phyloP scores from a whole-genome alignment of 2,329 filamentous ascomycete species.

The Microdochium bolleyi region DNA sequence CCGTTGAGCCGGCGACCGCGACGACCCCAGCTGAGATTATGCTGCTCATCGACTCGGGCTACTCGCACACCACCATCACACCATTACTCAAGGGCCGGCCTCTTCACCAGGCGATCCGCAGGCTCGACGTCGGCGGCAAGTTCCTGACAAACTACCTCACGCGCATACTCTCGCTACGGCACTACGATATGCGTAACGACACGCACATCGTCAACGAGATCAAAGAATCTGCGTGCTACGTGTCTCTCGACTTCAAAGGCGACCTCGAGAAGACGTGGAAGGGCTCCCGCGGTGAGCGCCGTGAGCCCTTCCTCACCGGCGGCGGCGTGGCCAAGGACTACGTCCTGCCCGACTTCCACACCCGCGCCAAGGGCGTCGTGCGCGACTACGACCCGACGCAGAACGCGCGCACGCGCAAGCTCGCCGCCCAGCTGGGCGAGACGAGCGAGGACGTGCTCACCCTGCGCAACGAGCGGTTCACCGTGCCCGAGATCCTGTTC shows the following conservation, averaged over 20 bases:
- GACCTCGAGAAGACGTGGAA: conserved; percentile 85
- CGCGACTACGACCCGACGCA: conserved; percentile 68
- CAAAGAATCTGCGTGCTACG: conserved; percentile 83
- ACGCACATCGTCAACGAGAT: conserved; percentile 91
- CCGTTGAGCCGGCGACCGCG: conserved; percentile 29
- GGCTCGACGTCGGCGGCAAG: conserved; percentile 88
- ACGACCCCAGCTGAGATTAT: conserved; percentile 65
- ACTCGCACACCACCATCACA: conserved; percentile 86
- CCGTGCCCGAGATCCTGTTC: conserved; percentile 85
- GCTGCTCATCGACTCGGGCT: conserved; percentile 85
- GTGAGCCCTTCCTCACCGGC: conserved; percentile 38
- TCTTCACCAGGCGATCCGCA: conserved; percentile 71
- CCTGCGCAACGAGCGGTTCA: conserved; percentile 85
- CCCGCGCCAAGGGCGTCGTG: conserved; percentile 55
- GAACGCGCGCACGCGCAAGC: conserved; percentile 42
- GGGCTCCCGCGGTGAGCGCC: conserved; percentile 53
- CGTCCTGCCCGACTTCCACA: conserved; percentile 74
- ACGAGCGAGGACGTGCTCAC: conserved; percentile 73
- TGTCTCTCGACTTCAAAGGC: conserved; percentile 65
- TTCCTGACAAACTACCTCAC: conserved; percentile 89
- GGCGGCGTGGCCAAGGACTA: conserved; percentile 77
- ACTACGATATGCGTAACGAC: conserved; percentile 95
- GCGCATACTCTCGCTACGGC: conserved; percentile 78
- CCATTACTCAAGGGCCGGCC: conserved; percentile 76
- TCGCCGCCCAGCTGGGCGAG: conserved; percentile 27